Evolutionary conservation across 352 stramenopile genomes (phyloP).

Genomic region (Pythium myriotylum): DNA sequence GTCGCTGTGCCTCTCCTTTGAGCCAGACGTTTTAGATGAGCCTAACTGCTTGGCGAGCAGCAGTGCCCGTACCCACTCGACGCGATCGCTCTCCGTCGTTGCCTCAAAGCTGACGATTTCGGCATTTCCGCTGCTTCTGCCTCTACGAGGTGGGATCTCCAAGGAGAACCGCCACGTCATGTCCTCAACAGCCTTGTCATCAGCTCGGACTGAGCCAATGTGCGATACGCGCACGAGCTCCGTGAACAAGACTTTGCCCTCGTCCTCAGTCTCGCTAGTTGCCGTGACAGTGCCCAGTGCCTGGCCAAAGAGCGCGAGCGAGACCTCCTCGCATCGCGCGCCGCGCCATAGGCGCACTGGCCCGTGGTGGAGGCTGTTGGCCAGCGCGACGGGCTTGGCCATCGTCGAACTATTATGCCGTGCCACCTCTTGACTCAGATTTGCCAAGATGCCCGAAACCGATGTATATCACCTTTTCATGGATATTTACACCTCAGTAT

Average conservation of each 20-base stretch:
- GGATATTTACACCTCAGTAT: not conserved
- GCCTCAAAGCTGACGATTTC: constrained; percentile 15
- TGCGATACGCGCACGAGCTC: not conserved
- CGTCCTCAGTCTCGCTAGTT: not conserved
- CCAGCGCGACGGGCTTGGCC: constrained; percentile 20
- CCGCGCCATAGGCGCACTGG: constrained; percentile 11
- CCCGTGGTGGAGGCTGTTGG: constrained; percentile 28
- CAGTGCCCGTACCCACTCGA: constrained; percentile 28
- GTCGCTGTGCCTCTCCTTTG: constrained; percentile 5
- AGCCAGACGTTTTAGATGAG: not conserved
- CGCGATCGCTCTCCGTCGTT: constrained; percentile 19
- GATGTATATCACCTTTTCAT: constrained; percentile 11
- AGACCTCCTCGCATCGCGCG: constrained; percentile 4
- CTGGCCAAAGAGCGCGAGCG: constrained; percentile 25
- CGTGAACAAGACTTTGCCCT: not conserved
- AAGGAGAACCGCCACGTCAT: constrained; percentile 1
- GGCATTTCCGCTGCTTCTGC: not conserved
- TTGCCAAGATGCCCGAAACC: too few species aligned
- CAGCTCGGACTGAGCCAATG: not conserved
- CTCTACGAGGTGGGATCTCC: not conserved
- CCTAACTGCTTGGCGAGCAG: constrained; percentile 25
- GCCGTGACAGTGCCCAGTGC: constrained; percentile 6
- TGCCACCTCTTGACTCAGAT: too few species aligned
- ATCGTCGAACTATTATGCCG: not conserved
- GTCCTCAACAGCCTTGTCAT: not conserved